Evolutionary conservation across 495 filamentous ascomycete species (phyloP).

Genomic region (Penicillium cataractarum): DNA sequence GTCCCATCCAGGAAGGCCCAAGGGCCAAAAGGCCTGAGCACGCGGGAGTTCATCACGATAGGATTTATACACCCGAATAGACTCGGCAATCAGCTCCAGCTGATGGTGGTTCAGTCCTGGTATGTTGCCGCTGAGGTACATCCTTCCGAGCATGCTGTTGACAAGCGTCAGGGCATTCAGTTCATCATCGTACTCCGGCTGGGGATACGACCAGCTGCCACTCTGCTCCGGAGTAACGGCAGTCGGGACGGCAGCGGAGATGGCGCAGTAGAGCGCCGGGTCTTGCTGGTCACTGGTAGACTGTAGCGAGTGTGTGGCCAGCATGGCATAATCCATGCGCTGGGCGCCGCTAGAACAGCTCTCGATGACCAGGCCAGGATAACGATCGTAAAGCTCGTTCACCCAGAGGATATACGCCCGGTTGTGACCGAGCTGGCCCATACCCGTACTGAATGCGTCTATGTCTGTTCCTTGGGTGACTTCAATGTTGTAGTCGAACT

Average conservation of each 20-base stretch:
- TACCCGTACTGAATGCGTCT: not conserved
- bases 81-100: not conserved
- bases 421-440: not conserved
- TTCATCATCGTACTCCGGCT: not conserved
- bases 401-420: not conserved
- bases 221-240: not conserved
- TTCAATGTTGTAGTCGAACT: conserved; percentile 1
- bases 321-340: not conserved
- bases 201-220: not conserved
- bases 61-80: not conserved
- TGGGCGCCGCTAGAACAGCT: not conserved
- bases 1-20: not conserved
- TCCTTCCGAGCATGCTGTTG: not conserved
- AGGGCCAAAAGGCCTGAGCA: not conserved
- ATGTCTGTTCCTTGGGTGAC: not conserved
- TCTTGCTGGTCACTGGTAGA: not conserved
- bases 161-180: not conserved
- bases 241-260: not conserved
- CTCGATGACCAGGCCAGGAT: not conserved
- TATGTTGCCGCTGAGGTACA: not conserved
- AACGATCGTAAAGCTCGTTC: not conserved
- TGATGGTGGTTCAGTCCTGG: not conserved
- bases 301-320: not conserved
- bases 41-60: not conserved
- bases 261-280: not conserved